These are phyloP conservation scores for Trichoderma sp. DNA, from an alignment of 2,329 filamentous ascomycete species.

Conservation along the genomic window DNA sequence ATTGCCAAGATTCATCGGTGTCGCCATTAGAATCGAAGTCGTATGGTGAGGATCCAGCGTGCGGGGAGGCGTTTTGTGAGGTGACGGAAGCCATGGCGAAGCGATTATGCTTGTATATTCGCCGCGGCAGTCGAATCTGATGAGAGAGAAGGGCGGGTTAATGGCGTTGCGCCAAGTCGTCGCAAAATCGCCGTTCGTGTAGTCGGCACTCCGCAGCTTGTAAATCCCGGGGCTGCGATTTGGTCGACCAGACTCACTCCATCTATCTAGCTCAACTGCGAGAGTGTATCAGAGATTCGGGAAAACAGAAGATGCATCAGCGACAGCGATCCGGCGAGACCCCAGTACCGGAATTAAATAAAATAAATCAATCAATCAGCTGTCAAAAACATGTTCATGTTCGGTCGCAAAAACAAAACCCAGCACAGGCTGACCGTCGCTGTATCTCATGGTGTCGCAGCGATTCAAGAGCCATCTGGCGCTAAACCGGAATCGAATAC, in stretches of 20 bases:
- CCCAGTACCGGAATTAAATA: background rate
- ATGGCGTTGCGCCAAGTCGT: background rate
- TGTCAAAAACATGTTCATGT: background rate
- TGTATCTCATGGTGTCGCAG: constrained; percentile 1
- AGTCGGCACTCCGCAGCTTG: background rate
- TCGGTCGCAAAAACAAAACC: background rate
- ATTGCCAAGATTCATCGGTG: constrained; percentile 47
- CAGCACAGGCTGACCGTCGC: background rate
- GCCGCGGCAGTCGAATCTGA: background rate
- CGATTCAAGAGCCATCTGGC: background rate
- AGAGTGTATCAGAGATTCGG: background rate
- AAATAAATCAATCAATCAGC: background rate
- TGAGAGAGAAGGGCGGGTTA: background rate
- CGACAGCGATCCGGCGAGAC: background rate
- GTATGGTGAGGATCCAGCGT: constrained; percentile 37
- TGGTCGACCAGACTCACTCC: background rate
- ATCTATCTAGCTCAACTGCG: background rate
- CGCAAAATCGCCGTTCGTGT: background rate
- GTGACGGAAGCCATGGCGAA: constrained; percentile 38
- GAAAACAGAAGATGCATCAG: background rate
- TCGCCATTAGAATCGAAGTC: constrained; percentile 41
- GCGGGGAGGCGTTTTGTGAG: constrained; percentile 39
- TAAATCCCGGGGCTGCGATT: background rate
- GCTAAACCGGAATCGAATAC: constrained; percentile 20
- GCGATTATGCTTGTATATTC: background rate